Conservation (phyloP, 2,329 filamentous ascomycete species). For the Nothophoma quercina region DNA sequence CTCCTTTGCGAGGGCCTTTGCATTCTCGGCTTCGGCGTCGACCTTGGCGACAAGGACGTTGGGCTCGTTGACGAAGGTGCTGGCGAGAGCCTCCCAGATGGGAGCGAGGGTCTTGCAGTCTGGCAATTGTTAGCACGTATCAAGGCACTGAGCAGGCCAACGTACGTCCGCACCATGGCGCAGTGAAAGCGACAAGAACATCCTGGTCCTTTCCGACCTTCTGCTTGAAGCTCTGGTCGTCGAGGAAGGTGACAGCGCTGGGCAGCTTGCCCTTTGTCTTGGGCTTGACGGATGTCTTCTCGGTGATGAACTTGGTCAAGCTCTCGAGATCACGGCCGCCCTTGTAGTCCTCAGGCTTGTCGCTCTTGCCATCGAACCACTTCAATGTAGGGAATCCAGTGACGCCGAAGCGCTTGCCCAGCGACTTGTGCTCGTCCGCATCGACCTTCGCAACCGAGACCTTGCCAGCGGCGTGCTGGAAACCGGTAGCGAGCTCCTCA, state of each 20-base stretch:
- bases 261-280: conserved; percentile 77
- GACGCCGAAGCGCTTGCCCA: conserved; percentile 87
- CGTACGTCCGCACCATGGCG: conserved; percentile 98
- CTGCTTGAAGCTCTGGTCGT: conserved; percentile 78
- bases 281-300: conserved; percentile 85
- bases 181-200: conserved; percentile 94
- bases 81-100: conserved; percentile 85
- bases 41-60: conserved; percentile 91
- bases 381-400: conserved; percentile 97
- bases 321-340: conserved; percentile 88
- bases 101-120: conserved; percentile 97
- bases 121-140: conserved; percentile 50
- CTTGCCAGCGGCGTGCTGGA: conserved; percentile 75
- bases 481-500: conserved; percentile 82
- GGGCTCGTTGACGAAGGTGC: conserved; percentile 79
- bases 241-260: conserved; percentile 81
- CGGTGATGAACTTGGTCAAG: conserved; percentile 77
- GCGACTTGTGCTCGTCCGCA: conserved; percentile 83
- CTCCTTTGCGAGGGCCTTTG: conserved; percentile 77
- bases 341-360: conserved; percentile 83
- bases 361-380: conserved; percentile 95
- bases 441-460: conserved; percentile 95
- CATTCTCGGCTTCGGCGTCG: conserved; percentile 86
- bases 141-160: conserved; percentile 37
- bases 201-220: conserved; percentile 84